A percentile compares a stretch with the other conserved stretches of the same genome.
phyloP scores from a whole-genome alignment of 805 yeast genomes.

The Maudiozyma pseudohumilis region DNA sequence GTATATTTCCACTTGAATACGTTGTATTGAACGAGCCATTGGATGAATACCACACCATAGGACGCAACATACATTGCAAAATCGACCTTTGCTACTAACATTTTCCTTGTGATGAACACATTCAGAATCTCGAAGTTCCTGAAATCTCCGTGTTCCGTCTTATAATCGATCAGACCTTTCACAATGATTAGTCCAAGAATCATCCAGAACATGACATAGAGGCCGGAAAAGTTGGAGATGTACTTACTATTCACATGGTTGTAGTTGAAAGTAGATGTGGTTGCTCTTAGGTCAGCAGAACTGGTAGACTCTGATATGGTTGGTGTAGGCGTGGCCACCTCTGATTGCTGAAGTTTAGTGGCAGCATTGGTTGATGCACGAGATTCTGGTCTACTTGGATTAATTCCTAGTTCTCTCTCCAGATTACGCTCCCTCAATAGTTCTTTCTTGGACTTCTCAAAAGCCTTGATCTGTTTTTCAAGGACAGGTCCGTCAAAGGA shows the following conservation, averaged over 20 bases:
- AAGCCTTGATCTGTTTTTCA: constrained; percentile 18
- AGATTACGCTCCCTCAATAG: background rate
- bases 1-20: constrained; percentile 46
- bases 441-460: constrained; percentile 8
- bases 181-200: constrained; percentile 46
- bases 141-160: constrained; percentile 33
- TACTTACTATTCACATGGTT: background rate
- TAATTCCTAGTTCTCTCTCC: background rate
- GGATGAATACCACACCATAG: constrained; percentile 53
- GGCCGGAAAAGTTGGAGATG: constrained; percentile 48
- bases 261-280: background rate
- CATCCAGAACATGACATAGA: constrained; percentile 75
- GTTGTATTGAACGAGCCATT: constrained; percentile 37
- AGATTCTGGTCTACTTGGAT: background rate
- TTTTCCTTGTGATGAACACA: constrained; percentile 48
- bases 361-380: background rate
- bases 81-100: constrained; percentile 64
- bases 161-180: constrained; percentile 45
- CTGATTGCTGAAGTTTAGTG: background rate
- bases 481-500: constrained; percentile 24
- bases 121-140: constrained; percentile 43
- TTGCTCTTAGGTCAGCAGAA: background rate
- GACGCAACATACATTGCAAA: constrained; percentile 58
- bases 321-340: background rate
- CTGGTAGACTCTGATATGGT: background rate